phyloP scores from a whole-genome alignment of 2,329 filamentous ascomycete genomes.

The Talaromyces sp. region DNA sequence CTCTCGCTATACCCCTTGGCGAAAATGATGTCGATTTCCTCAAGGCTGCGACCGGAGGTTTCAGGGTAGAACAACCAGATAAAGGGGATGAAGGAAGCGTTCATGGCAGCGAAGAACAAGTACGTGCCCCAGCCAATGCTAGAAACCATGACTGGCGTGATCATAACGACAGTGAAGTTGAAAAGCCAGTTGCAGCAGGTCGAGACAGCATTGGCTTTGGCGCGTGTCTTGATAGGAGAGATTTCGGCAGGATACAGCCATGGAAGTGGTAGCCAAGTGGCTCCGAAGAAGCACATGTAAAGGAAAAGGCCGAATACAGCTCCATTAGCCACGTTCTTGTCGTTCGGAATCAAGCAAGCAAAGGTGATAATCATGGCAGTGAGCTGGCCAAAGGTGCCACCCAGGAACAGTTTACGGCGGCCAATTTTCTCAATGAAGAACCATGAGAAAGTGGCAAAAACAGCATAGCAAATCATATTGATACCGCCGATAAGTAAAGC shows the following conservation, averaged over 20 bases:
- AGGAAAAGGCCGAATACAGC: slow-evolving; percentile 59
- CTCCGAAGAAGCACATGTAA: slow-evolving; percentile 65
- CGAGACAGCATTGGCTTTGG: slow-evolving; percentile 52
- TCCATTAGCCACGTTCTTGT: slow-evolving; percentile 27
- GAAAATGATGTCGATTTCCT: slow-evolving; percentile 44
- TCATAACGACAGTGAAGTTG: slow-evolving; percentile 53
- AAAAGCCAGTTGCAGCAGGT: slow-evolving; percentile 54
- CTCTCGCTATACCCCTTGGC: slow-evolving; percentile 42
- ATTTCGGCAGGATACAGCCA: slow-evolving; percentile 52
- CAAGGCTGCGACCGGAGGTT: slow-evolving; percentile 41
- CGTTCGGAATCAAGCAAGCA: slow-evolving; percentile 32
- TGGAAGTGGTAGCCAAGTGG: slow-evolving; percentile 59
- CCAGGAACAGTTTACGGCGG: slow-evolving; percentile 40
- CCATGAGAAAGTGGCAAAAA: slow-evolving; percentile 31
- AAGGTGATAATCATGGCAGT: slow-evolving; percentile 38
- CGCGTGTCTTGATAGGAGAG: slow-evolving; percentile 52
- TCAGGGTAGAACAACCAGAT: slow-evolving; percentile 54
- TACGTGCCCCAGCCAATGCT: slow-evolving; percentile 41
- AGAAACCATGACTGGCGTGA: slow-evolving; percentile 40
- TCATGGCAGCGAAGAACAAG: slow-evolving; percentile 41
- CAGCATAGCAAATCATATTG: slow-evolving; percentile 35
- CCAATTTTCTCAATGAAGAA: slow-evolving; percentile 43
- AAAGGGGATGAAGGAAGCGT: slow-evolving; percentile 45
- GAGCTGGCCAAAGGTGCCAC: slow-evolving; percentile 37
- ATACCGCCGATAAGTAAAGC: slow-evolving; percentile 43